A percentile compares a stretch with the other conserved stretches of the same genome.
Conservation (phyloP, 305 asterid species). For the Fraxinus dipetala region DNA sequence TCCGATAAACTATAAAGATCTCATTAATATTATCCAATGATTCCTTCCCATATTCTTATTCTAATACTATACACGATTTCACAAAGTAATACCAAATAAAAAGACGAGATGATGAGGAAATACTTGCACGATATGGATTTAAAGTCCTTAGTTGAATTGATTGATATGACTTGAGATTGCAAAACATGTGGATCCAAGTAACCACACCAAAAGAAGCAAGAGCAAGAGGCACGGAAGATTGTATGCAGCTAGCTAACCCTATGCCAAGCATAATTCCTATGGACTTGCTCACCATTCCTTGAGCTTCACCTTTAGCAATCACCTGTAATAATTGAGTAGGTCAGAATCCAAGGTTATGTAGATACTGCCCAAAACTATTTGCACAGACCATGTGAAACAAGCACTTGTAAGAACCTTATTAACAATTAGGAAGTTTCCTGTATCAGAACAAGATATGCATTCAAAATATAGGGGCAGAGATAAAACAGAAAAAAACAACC, state of each 20-base stretch:
- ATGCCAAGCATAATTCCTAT: slow-evolving; percentile 88
- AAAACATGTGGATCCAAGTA: slow-evolving; percentile 94
- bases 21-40: background rate
- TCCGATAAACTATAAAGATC: slow-evolving; percentile 1
- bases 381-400: slow-evolving; percentile 15
- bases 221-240: slow-evolving; percentile 80
- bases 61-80: background rate
- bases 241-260: slow-evolving; percentile 68
- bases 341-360: slow-evolving; percentile 18
- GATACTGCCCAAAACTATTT: slow-evolving; percentile 2
- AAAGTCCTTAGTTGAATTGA: slow-evolving; percentile 92
- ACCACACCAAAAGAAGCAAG: slow-evolving; percentile 78
- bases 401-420: background rate
- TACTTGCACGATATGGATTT: slow-evolving; percentile 97
- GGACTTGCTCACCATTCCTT: slow-evolving; percentile 99
- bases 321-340: slow-evolving; percentile 48
- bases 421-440: slow-evolving; percentile 14
- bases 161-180: slow-evolving; percentile 94
- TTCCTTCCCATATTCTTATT: background rate
- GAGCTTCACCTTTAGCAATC: slow-evolving; percentile 99
- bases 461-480: slow-evolving; percentile 2
- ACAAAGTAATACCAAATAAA: slow-evolving; percentile 12
- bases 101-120: slow-evolving; percentile 26
- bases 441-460: background rate
- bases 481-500: slow-evolving; percentile 35